Base-by-base conservation (phyloP, 768 basidiomycete genomes). In the Suillus tomentosus region DNA sequence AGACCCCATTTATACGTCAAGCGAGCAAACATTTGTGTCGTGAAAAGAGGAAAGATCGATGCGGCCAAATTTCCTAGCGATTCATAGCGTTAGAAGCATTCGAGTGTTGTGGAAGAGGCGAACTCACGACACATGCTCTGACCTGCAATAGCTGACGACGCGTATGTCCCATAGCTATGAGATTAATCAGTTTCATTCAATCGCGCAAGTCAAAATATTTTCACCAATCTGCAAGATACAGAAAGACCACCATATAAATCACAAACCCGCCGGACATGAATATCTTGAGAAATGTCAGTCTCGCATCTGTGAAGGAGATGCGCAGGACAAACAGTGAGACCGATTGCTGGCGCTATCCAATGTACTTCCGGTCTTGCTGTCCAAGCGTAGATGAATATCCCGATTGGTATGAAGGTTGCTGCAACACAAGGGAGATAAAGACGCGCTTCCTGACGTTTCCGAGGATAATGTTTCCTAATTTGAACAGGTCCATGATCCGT, bases 321-420 rank as follows among this genome's bases (percentile, higher is more conserved):
- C 27, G 11, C 27, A 43, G 47, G 34, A 66, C 61, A 58, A 53
- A 31, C 65, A 10, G 54, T 55, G 17, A 65, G 55, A 15, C 65
- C 65, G 6, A 64, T 60, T 22, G 50, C 45, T 19, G 65, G 65
- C 2, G 9, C 85, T 45, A 87, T 84, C 88, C 89, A 90, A 61
- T 79, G 84, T 5, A 89, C 77, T 5, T 65, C 66, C 0, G 80
- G 65, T 66, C 80, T 84, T n/a, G 84, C 82, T 19, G 85, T 84
- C 84, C 87, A 89, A 0, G 86, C 88, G 67, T 85, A 91, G n/a
- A 90, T 84, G 74, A 89, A 84, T 79, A 87, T 84, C 19, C 81
- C 82, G 1, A 76, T 66, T 0, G 87, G 86, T 61, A 86, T 74
- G 9, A 85, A 66, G 40, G 87, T 57, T 0, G 79, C 84, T 0